Evolutionary conservation across 2,329 filamentous ascomycete genomes (phyloP), one percentile per base, ranked within the genome.

Genomic region (Colletotrichum somersetense): DNA sequence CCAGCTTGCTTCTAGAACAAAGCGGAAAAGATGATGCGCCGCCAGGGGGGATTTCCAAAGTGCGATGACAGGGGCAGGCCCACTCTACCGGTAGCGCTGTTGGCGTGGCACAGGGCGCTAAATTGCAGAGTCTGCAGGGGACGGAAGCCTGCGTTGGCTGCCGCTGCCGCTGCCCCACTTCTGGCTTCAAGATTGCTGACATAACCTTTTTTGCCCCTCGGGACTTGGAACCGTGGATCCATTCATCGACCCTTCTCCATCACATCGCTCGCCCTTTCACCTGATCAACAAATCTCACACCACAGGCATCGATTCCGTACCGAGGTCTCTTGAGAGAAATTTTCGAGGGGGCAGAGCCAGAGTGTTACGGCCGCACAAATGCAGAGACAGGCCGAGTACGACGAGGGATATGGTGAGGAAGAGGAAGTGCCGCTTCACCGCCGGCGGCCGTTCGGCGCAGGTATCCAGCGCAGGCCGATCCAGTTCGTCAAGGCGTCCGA

Each of bases 401-500:
- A 76, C 26, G 73, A 78, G 3, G 70, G 76, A 12, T 76, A 82
- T 16, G 78, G 81, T 62, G 80, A 83, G 20, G 79, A 82, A 26
- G 82, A 87, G 61, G 84, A 88, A 42, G 76, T 87, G 6, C 88
- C 88, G 1, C 84, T 90, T 30, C 87, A 90, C 62, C 82, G 82
- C 72, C 85, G 85, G 74, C 83, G 83, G 59, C 83, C 88, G 1
- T 91, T 90, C 73, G 89, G 89, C 35, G 83, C 85, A 11, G 89
- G 89, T 73, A 78, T 91, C 63, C 86, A 87, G 78, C 86, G 86
- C 66, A 85, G 85, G 74, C 80, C 80, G 38, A 84, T 91, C 72
- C 82, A 86, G 62, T 91, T 91, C 74, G 88, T 91, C n/a, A 85
- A 83, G 30, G 89, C 88, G 10, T 82, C 84, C 33, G 82, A 83